Evolutionary conservation across 2,329 filamentous ascomycete species (phyloP), one percentile per base, ranked within the genome.

Genomic region (Cytospora leucostoma): DNA sequence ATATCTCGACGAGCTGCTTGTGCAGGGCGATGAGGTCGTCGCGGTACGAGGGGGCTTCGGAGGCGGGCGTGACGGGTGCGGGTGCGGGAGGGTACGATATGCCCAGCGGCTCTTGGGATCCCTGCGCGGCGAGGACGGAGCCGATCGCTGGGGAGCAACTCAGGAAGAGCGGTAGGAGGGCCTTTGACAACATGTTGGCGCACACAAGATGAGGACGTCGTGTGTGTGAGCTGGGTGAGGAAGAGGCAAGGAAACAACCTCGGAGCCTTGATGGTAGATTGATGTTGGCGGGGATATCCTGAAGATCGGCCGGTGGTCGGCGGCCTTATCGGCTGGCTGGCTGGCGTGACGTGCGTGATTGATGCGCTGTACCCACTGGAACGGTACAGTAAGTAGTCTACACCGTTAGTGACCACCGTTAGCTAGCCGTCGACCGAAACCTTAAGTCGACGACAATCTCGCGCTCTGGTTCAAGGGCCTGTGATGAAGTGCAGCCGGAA

Each of bases 1-100:
- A 82, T 52, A 89, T 89, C 63, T 89, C 81, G 35, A 93, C 82
- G n/a, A 97, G 85, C 17, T 86, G 83, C 59, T 88, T 85, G 77
- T 96, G 93, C 13, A 96, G 82, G 19, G 82, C 81, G 51, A 96
- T 81, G 0, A 97, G 82, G 47, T 77, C 73, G 3, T 76, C 68
- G 44, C 83, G 81, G 69, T 80, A 81, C 4, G 74, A 38, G 0
- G 77, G 75, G 1, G 68, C 67, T 34, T 66, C 55, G 37, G 53
- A 21, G 21, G 37, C 38, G 21, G 47, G 7, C 21, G 21, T 37
- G 37, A 15, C 32, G 32, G 10, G 17, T n/a, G 33, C 52, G 52
- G 34, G n/a, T 3, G n/a, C 1, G 1, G 19, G 47, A 40, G 44
- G 12, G 7, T 21, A 2, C 10, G n/a, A 21, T 7, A n/a, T 44